A percentile compares a stretch with the other conserved stretches of the same genome.
phyloP scores from a whole-genome alignment of 2,329 filamentous ascomycete genomes.

The Colletotrichum sp. region DNA sequence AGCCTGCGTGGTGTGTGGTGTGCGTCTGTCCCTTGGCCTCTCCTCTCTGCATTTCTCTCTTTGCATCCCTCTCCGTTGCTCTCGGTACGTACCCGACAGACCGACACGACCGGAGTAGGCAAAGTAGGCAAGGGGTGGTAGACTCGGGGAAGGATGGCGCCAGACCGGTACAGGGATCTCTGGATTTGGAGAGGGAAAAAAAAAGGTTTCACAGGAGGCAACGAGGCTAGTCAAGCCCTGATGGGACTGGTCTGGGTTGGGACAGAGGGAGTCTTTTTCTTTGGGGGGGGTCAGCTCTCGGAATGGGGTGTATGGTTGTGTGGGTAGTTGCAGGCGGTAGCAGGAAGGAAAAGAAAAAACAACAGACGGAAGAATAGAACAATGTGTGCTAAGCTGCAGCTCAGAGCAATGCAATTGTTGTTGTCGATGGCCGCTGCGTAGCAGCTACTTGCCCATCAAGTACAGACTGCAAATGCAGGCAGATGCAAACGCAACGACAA shows the following conservation, averaged over 20 bases:
- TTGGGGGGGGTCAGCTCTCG: not conserved
- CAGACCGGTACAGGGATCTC: constrained; percentile 13
- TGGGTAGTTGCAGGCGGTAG: constrained; percentile 15
- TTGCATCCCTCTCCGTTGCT: not conserved
- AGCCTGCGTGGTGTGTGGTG: not conserved
- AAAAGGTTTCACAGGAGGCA: constrained; percentile 23
- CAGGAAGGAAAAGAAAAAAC: not conserved
- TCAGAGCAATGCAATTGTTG: not conserved
- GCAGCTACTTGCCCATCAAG: constrained; percentile 1
- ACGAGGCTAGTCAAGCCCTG: constrained; percentile 16
- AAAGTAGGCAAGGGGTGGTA: constrained; percentile 18
- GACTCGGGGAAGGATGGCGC: constrained; percentile 21
- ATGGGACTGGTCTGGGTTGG: constrained; percentile 9
- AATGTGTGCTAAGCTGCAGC: not conserved
- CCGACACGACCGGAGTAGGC: constrained; percentile 10
- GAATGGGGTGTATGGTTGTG: not conserved
- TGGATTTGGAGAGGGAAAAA: not conserved
- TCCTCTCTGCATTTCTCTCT: not conserved
- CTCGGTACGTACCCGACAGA: constrained; percentile 11
- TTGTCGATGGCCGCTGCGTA: constrained; percentile 7
- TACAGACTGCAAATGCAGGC: not conserved
- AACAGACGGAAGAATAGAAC: constrained; percentile 3
- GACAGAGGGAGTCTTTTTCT: constrained; percentile 4
- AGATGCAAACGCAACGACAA: not conserved
- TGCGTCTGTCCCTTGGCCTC: not conserved